Evolutionary conservation across 129 eudicot genomes (phyloP), one percentile per base, ranked within the genome.

Genomic region (Escallonia rubra): DNA sequence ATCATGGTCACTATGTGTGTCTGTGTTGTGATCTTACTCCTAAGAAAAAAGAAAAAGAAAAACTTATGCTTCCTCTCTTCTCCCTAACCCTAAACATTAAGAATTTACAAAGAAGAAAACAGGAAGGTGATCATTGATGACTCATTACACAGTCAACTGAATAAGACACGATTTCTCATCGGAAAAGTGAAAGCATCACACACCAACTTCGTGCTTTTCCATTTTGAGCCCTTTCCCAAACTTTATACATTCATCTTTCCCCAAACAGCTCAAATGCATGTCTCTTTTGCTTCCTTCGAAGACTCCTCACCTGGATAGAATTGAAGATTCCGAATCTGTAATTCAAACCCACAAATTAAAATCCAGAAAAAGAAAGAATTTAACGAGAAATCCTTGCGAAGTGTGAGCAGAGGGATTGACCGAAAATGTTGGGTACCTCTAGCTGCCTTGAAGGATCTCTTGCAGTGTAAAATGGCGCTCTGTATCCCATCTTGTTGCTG

Each of bases 401-500:
- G 38, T 34, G 10, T 46, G 50, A 0, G 4, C 1, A 16, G 5
- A 2, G 4, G 34, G 34, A 23, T 23, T 23, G 34, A 44, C 34
- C 0, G 59, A 58, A 73, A 70, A 15, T 56, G 45, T 63, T 63
- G 8, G 61, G 44, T 73, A 87, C 95, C 97, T 83, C 86, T 63
- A 6, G 89, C 88, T 8, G 89, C 83, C 61, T 93, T 89, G 82
- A 93, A 93, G 9, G 98, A 93, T 52, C 86, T 79, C 45, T 93
- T 93, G 76, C 98, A 93, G 72, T 93, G 98, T 47, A 93, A 16
- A 74, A 93, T 93, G 56, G 98, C 98, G 64, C 98, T 78, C 59
- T 93, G 96, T 48, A 93, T 93, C 48, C 96, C 96, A 68, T 93
- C 98, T 69, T 93, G 95, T 70, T 84, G 87, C 71, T 93, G 95